Conservation (phyloP, 306 rosid genomes). For the Castanea mollissima region DNA sequence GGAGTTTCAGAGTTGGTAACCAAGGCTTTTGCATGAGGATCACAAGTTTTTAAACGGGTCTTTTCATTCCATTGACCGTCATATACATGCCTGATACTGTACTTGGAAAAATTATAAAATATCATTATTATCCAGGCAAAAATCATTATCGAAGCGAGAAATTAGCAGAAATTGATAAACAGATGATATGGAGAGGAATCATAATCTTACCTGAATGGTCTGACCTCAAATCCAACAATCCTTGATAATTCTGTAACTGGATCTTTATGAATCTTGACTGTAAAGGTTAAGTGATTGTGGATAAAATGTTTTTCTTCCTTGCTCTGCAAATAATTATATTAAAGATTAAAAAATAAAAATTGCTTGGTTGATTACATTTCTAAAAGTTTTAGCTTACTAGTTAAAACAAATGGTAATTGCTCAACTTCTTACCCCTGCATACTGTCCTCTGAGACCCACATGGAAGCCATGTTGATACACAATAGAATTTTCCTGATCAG, state of each 20-base stretch:
- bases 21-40: slow-evolving; percentile 66
- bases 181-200: slow-evolving; percentile 17
- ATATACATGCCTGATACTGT: slow-evolving; percentile 70
- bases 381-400: slow-evolving; percentile 8
- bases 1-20: slow-evolving; percentile 75
- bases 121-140: slow-evolving; percentile 7
- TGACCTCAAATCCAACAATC: slow-evolving; percentile 93
- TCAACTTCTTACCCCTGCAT: slow-evolving; percentile 60
- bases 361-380: neutral
- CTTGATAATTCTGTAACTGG: slow-evolving; percentile 61
- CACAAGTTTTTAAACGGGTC: slow-evolving; percentile 69
- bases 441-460: slow-evolving; percentile 84
- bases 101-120: slow-evolving; percentile 24
- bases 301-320: slow-evolving; percentile 78
- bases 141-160: slow-evolving; percentile 4
- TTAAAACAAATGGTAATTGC: slow-evolving; percentile 9
- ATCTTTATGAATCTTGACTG: slow-evolving; percentile 77
- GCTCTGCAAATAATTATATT: slow-evolving; percentile 42
- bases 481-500: slow-evolving; percentile 62
- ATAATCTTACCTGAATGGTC: slow-evolving; percentile 67
- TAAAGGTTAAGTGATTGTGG: slow-evolving; percentile 76
- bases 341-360: slow-evolving; percentile 9
- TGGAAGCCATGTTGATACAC: slow-evolving; percentile 83
- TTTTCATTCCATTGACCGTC: slow-evolving; percentile 65
- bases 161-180: neutral